phyloP scores from a whole-genome alignment of 495 filamentous ascomycete species.

The Geopyxis carbonaria region DNA sequence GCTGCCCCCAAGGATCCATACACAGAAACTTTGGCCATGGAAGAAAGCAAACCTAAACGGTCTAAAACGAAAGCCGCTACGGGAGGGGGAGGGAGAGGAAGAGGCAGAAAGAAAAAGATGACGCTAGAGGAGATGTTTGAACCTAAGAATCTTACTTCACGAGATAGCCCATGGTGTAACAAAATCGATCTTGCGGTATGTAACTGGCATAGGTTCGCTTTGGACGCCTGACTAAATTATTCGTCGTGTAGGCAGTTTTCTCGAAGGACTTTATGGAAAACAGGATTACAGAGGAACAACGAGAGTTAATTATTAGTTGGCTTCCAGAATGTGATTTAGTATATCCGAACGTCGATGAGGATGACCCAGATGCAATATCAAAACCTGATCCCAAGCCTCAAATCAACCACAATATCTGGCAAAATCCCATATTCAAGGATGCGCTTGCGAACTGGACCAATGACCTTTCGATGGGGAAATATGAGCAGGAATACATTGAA shows the following conservation, averaged over 20 bases:
- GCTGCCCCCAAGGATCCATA: slow-evolving; percentile 4
- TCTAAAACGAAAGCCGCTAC: background rate
- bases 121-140: background rate
- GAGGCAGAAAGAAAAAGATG: slow-evolving; percentile 1
- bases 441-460: slow-evolving; percentile 10
- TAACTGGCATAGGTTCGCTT: background rate
- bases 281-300: background rate
- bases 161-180: background rate
- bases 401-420: slow-evolving; percentile 11
- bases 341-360: slow-evolving; percentile 9
- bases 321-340: slow-evolving; percentile 17
- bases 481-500: slow-evolving; percentile 10
- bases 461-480: slow-evolving; percentile 8
- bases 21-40: background rate
- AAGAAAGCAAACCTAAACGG: background rate
- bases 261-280: background rate
- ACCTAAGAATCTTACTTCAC: background rate
- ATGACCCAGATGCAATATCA: too few relatives aligned
- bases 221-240: background rate
- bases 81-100: background rate
- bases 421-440: slow-evolving; percentile 6
- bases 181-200: background rate
- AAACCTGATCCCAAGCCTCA: slow-evolving; percentile 10
- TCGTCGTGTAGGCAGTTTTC: background rate
- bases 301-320: background rate